These are phyloP conservation scores for Hymenoscyphus fructigenus DNA, from an alignment of 2,329 filamentous ascomycete genomes.

Conservation along the genomic window DNA sequence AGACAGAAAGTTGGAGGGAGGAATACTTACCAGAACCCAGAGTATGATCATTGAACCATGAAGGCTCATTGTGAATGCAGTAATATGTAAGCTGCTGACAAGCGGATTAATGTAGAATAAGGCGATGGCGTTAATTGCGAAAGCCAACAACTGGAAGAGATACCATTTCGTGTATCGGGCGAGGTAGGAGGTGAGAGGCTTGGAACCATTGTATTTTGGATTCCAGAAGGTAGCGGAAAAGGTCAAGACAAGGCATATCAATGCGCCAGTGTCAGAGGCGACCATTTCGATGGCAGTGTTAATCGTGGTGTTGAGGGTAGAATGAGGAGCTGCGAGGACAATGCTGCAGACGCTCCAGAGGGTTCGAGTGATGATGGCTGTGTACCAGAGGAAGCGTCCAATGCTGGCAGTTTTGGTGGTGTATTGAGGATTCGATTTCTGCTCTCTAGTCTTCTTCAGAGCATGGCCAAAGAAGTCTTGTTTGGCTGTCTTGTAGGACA, in stretches of 20 bases:
- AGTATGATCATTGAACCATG: constrained; percentile 56
- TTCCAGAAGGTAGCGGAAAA: constrained; percentile 66
- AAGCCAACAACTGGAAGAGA: not conserved
- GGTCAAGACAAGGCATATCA: constrained; percentile 49
- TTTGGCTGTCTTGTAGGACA: constrained; percentile 71
- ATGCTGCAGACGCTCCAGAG: constrained; percentile 19
- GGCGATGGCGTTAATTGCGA: not conserved
- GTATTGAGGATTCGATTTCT: constrained; percentile 19
- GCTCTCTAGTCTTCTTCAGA: constrained; percentile 62
- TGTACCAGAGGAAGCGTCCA: constrained; percentile 27
- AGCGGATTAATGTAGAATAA: not conserved
- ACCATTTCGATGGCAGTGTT: not conserved
- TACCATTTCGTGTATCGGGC: not conserved
- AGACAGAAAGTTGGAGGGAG: not conserved
- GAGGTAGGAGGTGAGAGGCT: not conserved
- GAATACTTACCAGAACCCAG: constrained; percentile 51
- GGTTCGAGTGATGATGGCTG: constrained; percentile 31
- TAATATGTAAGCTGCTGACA: not conserved
- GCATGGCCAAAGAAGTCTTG: constrained; percentile 40
- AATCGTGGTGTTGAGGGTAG: not conserved
- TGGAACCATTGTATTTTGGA: constrained; percentile 58
- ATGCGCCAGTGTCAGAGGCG: constrained; percentile 22
- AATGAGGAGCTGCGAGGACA: not conserved
- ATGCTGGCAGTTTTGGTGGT: constrained; percentile 14
- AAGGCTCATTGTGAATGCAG: constrained; percentile 33